Conservation (phyloP, 345 rosid species). For the Kernera saxatilis region DNA sequence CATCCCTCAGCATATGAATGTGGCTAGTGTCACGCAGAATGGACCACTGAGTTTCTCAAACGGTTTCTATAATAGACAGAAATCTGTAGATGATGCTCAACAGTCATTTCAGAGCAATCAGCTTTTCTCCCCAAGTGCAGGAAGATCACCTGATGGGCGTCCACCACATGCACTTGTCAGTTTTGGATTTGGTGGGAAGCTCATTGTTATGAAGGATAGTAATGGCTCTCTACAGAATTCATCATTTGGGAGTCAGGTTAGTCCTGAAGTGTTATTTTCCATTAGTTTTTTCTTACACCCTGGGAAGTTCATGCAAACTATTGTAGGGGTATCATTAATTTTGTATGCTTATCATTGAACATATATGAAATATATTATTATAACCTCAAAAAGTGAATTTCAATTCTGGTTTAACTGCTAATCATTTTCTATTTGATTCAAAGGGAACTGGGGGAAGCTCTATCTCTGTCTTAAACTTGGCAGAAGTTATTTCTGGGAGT, state of each 20-base stretch:
- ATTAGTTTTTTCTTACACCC: background rate
- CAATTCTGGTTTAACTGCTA: constrained; percentile 9
- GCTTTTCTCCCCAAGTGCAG: constrained; percentile 46
- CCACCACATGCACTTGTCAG: constrained; percentile 87
- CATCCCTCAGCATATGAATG: constrained; percentile 46
- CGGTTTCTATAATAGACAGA: constrained; percentile 48
- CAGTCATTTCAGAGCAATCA: constrained; percentile 54
- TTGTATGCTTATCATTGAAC: background rate
- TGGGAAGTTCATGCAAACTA: background rate
- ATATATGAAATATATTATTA: background rate
- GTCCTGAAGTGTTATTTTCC: constrained; percentile 10
- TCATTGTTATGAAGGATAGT: constrained; percentile 66
- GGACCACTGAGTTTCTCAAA: constrained; percentile 46
- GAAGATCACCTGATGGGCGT: constrained; percentile 89
- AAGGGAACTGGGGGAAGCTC: constrained; percentile 58
- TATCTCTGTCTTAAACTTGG: constrained; percentile 63
- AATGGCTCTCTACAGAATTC: constrained; percentile 39
- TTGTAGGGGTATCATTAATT: background rate
- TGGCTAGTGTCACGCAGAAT: constrained; percentile 42
- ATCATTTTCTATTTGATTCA: constrained; percentile 31
- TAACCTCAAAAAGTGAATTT: background rate
- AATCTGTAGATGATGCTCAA: constrained; percentile 33
- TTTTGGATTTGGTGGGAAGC: constrained; percentile 97
- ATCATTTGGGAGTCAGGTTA: constrained; percentile 74
- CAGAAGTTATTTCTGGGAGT: constrained; percentile 58